phyloP scores from a whole-genome alignment of 257 asterid genomes.

The Asclepias syriaca region DNA sequence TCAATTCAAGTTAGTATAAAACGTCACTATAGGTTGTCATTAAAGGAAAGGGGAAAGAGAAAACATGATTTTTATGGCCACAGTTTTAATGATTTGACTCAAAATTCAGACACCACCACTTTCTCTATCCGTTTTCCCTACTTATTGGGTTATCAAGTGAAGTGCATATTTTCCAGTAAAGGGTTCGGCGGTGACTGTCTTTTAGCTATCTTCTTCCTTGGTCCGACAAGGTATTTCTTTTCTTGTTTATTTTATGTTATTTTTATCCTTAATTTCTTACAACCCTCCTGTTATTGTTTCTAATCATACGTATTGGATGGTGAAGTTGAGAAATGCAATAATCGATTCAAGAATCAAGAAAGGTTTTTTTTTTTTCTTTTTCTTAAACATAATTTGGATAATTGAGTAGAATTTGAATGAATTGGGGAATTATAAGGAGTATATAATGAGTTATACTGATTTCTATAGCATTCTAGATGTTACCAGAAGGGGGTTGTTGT shows the following conservation, averaged over 20 bases:
- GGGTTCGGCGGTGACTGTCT: not conserved
- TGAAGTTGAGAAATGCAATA: not conserved
- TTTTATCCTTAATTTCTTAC: not conserved
- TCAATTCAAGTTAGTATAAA: not conserved
- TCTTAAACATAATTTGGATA: not conserved
- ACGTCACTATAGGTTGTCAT: not conserved
- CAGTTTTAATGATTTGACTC: not conserved
- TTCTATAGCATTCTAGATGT: too few species aligned
- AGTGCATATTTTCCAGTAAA: not conserved
- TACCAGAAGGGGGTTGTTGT: too few species aligned
- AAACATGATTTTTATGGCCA: too few species aligned
- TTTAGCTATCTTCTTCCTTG: not conserved
- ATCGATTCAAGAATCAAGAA: not conserved
- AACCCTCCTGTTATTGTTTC: not conserved
- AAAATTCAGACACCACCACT: not conserved
- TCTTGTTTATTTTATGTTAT: not conserved
- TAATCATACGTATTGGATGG: not conserved
- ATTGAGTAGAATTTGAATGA: conserved; percentile 1
- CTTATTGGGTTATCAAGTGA: too few species aligned
- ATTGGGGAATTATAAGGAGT: too few species aligned
- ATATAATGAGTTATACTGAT: too few species aligned
- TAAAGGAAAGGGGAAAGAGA: too few species aligned
- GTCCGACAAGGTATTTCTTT: not conserved
- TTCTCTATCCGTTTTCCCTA: not conserved
- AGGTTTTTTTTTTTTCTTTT: not conserved